Percentiles rank a stretch among this genome's conserved stretches.
Conservation (phyloP, 148 eudicot genomes). For the Chenopodium berlandieri region DNA sequence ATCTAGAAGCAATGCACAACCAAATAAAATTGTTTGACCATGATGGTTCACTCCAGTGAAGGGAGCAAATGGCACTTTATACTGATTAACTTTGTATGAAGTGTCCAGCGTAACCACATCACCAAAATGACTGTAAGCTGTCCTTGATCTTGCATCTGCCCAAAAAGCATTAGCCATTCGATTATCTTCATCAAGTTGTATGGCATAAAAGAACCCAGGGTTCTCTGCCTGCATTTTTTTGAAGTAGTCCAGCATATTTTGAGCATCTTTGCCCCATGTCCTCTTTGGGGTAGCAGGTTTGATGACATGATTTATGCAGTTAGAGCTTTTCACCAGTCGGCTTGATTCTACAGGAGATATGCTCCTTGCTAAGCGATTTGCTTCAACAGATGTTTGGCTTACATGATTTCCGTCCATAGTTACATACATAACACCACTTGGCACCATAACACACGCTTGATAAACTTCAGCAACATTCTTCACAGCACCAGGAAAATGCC, state of each 20-base stretch:
- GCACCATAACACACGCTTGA: slow-evolving; percentile 46
- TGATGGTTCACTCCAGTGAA: slow-evolving; percentile 92
- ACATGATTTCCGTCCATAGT: slow-evolving; percentile 46
- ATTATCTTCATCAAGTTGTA: slow-evolving; percentile 85
- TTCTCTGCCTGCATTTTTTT: slow-evolving; percentile 94
- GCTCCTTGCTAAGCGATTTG: slow-evolving; percentile 44
- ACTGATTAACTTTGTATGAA: slow-evolving; percentile 58
- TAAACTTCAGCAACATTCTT: slow-evolving; percentile 39
- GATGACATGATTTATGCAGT: slow-evolving; percentile 35
- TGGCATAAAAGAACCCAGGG: slow-evolving; percentile 89
- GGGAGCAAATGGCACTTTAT: slow-evolving; percentile 76
- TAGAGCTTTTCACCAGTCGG: slow-evolving; percentile 41
- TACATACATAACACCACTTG: slow-evolving; percentile 66
- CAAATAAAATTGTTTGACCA: slow-evolving; percentile 76
- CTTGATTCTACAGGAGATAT: slow-evolving; percentile 43
- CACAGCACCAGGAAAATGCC: slow-evolving; percentile 54
- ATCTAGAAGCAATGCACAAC: slow-evolving; percentile 86
- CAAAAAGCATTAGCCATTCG: slow-evolving; percentile 86
- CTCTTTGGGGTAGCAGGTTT: slow-evolving; percentile 42
- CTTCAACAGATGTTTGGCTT: slow-evolving; percentile 38
- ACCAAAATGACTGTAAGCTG: slow-evolving; percentile 76
- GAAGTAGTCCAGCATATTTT: slow-evolving; percentile 83
- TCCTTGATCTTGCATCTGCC: slow-evolving; percentile 91
- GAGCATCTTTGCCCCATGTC: slow-evolving; percentile 84
- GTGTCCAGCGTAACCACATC: slow-evolving; percentile 79